Evolutionary conservation across 495 filamentous ascomycete genomes (phyloP), one percentile per base, ranked within the genome.

Genomic region (Filosporella fistucella): DNA sequence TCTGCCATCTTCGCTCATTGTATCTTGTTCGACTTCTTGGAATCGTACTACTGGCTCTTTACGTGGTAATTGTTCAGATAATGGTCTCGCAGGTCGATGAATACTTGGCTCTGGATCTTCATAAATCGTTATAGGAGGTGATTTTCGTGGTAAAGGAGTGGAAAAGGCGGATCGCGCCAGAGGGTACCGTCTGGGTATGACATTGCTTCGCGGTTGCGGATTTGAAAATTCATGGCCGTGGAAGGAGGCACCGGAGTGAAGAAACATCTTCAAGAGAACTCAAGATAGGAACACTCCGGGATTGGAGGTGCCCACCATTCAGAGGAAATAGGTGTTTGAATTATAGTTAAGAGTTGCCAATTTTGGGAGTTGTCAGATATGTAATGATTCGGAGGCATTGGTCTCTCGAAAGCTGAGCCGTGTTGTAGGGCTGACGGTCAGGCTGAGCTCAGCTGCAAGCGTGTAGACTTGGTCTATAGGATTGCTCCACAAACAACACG

Each of bases 1-100:
- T 26, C 39, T 51, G 13, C 50, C 54, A 58, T 61, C 58, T 28
- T 59, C 58, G 25, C 52, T 58, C 54, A 58, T 58, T n/a, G 52
- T 49, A 42, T 56, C 57, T 23, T 47, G 4, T 11, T 54, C 51
- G 21, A 50, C 46, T 37, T 54, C 49, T 35, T 48, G 53, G 21
- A 60, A 60, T 2, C 53, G 47, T 7, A 60, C 57, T 9, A 33
- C 32, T 2, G n/a, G 47, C 38, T 60, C 57, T 22, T 3, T 53
- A 20, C 48, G 41, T 1, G 45, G 49, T 45, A 29, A 36, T 21
- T 33, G 22, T 24, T 52, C 57, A 2, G 58, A 60, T 14, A 54
- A 21, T 18, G 52, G 52, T 50, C 57, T 55, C 10, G 21, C 17
- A 22, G 50, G 39, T 37, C 44, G 30, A n/a, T 43, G 24, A 29